Conservation (phyloP, 2,329 filamentous ascomycete genomes). For the Monosporascus sp. region DNA sequence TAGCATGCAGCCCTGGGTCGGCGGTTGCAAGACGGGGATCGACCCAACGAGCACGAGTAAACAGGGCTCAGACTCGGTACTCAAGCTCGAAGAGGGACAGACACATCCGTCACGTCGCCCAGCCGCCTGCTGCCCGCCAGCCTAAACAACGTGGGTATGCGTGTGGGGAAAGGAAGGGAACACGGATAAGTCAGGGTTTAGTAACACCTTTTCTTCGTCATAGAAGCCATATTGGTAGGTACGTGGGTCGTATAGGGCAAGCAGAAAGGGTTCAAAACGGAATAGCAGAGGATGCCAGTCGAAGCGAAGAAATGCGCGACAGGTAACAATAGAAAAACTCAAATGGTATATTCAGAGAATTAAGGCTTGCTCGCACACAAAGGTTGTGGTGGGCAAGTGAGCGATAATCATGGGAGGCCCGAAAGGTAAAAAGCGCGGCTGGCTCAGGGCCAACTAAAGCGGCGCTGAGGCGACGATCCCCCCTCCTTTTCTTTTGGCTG, state of each 20-base stretch:
- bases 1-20: neutral
- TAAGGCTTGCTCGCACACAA: neutral
- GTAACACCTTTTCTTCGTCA: constrained; percentile 19
- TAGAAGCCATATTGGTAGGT: constrained; percentile 13
- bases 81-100: neutral
- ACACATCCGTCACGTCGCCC: neutral
- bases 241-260: neutral
- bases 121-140: neutral
- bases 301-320: too few species aligned
- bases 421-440: neutral
- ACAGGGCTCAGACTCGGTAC: neutral
- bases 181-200: constrained; percentile 4
- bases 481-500: neutral
- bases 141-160: constrained; percentile 7
- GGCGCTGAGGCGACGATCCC: neutral
- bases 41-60: neutral
- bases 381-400: neutral
- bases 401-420: neutral
- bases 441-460: neutral
- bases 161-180: constrained; percentile 4
- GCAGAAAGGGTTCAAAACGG: neutral
- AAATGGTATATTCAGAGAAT: too few species aligned
- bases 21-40: neutral
- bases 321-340: too few species aligned
- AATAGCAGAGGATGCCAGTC: neutral